These are phyloP conservation scores for Lycium barbarum DNA, from an alignment of 257 asterid species.

Conservation along the genomic window DNA sequence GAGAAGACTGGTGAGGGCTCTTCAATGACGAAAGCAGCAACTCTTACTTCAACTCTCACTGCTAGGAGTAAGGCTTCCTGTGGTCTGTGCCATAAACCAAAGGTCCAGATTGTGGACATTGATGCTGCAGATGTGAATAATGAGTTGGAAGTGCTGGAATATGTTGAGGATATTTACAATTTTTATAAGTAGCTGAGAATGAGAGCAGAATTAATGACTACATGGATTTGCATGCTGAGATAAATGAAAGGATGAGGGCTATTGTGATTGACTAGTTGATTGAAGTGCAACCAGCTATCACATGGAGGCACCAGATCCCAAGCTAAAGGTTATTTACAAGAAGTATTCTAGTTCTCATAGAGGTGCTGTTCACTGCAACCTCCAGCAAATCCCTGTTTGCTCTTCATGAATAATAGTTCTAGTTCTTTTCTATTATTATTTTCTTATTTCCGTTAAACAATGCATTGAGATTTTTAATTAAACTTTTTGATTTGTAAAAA, in stretches of 20 bases:
- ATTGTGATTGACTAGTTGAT: constrained; percentile 85
- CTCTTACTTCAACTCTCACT: constrained; percentile 81
- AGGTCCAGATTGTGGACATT: constrained; percentile 58
- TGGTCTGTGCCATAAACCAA: constrained; percentile 55
- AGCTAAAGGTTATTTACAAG: constrained; percentile 59
- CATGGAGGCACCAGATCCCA: constrained; percentile 48
- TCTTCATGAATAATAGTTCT: not conserved
- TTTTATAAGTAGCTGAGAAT: constrained; percentile 80
- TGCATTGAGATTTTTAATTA: constrained; percentile 29
- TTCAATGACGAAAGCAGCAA: constrained; percentile 53
- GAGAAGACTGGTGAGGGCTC: constrained; percentile 37
- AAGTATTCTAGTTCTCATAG: constrained; percentile 59
- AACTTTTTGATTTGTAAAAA: no score
- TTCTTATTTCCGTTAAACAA: constrained; percentile 20
- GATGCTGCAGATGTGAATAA: constrained; percentile 80
- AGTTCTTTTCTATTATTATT: not conserved
- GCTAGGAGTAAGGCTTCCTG: constrained; percentile 96
- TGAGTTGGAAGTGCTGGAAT: constrained; percentile 82
- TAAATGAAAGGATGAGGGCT: constrained; percentile 78
- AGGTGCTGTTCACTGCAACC: constrained; percentile 60
- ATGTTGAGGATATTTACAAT: constrained; percentile 81
- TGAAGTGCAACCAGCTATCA: constrained; percentile 78
- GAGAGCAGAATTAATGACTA: constrained; percentile 72
- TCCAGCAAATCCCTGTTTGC: constrained; percentile 67
- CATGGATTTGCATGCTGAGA: constrained; percentile 79